These are phyloP conservation scores for button mushroom (Agaricus bisporus) DNA, from an alignment of 768 basidiomycete species.

Conservation along the genomic window DNA sequence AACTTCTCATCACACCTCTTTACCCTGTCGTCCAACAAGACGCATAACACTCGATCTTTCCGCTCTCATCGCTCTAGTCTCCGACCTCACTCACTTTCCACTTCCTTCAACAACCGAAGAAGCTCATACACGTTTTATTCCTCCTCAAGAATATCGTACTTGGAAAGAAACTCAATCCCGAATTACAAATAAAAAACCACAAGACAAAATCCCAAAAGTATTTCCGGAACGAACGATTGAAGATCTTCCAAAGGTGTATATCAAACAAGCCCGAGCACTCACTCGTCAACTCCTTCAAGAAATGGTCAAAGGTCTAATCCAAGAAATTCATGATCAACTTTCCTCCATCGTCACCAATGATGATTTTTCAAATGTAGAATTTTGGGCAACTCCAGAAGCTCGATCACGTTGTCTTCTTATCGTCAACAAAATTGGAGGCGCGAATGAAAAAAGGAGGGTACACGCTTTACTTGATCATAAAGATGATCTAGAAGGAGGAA, in stretches of 20 bases:
- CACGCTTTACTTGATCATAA: constrained; percentile 47
- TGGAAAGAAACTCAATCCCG: constrained; percentile 43
- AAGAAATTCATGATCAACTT: constrained; percentile 54
- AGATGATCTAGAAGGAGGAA: constrained; percentile 1
- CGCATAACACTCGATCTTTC: constrained; percentile 81
- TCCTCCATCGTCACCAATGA: constrained; percentile 11
- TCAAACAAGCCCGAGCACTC: constrained; percentile 64
- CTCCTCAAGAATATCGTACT: constrained; percentile 48
- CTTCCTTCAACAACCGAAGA: constrained; percentile 53
- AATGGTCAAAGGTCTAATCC: constrained; percentile 53
- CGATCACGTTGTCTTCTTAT: constrained; percentile 69
- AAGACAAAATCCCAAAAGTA: constrained; percentile 4
- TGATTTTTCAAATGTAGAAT: constrained; percentile 33
- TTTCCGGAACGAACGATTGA: constrained; percentile 22
- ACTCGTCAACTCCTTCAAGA: constrained; percentile 72
- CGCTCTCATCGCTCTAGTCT: constrained; percentile 76
- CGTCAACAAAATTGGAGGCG: constrained; percentile 74
- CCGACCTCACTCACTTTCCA: constrained; percentile 71
- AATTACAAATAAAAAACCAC: constrained; percentile 8
- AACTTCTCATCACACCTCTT: constrained; percentile 9
- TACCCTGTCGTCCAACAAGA: constrained; percentile 36
- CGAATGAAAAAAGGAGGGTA: constrained; percentile 56
- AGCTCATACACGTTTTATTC: constrained; percentile 58
- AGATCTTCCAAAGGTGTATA: constrained; percentile 30
- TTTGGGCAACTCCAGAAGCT: constrained; percentile 82